Base-by-base conservation (phyloP, 75 land plant species). In the Azolla pinnata region DNA sequence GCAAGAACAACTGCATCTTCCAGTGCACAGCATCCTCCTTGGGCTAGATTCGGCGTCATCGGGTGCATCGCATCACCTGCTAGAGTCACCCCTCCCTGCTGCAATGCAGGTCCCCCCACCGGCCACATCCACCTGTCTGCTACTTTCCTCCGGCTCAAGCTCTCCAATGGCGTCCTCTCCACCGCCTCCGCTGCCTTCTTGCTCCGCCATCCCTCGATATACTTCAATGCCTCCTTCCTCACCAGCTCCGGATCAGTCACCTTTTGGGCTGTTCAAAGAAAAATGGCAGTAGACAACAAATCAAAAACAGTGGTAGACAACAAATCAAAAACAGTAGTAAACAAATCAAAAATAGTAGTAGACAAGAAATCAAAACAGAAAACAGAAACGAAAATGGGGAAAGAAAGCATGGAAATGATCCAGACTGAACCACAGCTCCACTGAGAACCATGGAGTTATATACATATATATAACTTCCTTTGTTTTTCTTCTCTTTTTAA, bases 31-130 rank as follows among this genome's bases (percentile, higher is more conserved):
- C 91, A 81, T 0, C 78, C 90, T 0, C 96, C 96, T 69, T 85
- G 90, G 31, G 80, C 96, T 2, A 89, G 31, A 59, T 89, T 88
- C 1, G 96, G 95, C 8, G 95, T 88, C 79, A 82, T 80, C 29
- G 86, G 81, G 44, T 88, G 95, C 24, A 82, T 58, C 0, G 95
- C 95, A 61, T 88, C 96, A 2, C 96, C 96, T 21, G 81, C 80
- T 20, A 90, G 70, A 45, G 82, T 78, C 8, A 76, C 83, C 28
- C 72, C 74, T 3, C 62, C 79, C 34, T 60, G 33, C 46, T 49
- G 21, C 0, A 44, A 8, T 10, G 19, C 33, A 17, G 45, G 29
- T 0, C 45, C 21, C 2, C 60, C 14, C 17, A 58, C 28, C 1
- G 54, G 33, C 76, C 69, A 68, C 19, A 74, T 74, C 62, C 31